A percentile compares a stretch with the other conserved stretches of the same genome.
These are phyloP conservation scores for Yamadazyma taylorii DNA, from an alignment of 1,139 yeast genomes.

Conservation along the genomic window DNA sequence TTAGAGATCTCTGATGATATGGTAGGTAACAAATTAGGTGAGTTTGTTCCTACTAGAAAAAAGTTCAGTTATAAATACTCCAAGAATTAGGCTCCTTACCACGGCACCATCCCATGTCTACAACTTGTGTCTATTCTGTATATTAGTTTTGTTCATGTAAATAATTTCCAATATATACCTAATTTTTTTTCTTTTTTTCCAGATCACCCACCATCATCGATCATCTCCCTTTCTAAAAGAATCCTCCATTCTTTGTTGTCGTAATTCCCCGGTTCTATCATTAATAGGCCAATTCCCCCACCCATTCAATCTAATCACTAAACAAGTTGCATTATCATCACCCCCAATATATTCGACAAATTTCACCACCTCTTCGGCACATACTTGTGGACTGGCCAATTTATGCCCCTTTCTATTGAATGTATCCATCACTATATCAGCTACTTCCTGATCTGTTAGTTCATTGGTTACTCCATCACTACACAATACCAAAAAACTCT, in stretches of 20 bases:
- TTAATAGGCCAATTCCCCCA: constrained; percentile 92
- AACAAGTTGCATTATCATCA: constrained; percentile 91
- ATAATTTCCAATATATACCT: constrained; percentile 2
- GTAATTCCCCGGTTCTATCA: constrained; percentile 78
- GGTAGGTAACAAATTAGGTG: constrained; percentile 98
- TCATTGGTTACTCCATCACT: constrained; percentile 86
- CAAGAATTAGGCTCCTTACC: constrained; percentile 54
- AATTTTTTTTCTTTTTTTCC: too few species aligned
- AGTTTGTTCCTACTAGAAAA: constrained; percentile 91
- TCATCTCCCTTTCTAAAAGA: constrained; percentile 36
- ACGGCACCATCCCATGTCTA: too few species aligned
- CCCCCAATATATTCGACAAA: constrained; percentile 89
- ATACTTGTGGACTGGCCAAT: constrained; percentile 78
- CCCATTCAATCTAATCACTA: constrained; percentile 75
- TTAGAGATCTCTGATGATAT: constrained; percentile 87
- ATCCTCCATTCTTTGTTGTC: constrained; percentile 71
- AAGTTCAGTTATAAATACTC: constrained; percentile 80
- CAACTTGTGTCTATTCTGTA: constrained; percentile 4
- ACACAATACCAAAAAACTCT: constrained; percentile 72
- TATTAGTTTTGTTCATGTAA: constrained; percentile 8
- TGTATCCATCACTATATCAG: constrained; percentile 76
- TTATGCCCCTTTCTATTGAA: constrained; percentile 66
- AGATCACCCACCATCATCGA: constrained; percentile 12
- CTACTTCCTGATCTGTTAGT: constrained; percentile 86
- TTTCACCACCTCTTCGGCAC: constrained; percentile 81